Percentiles rank a stretch among this genome's conserved stretches.
phyloP scores from a whole-genome alignment of 257 asterid genomes.

The Nicotiana obtusifolia region DNA sequence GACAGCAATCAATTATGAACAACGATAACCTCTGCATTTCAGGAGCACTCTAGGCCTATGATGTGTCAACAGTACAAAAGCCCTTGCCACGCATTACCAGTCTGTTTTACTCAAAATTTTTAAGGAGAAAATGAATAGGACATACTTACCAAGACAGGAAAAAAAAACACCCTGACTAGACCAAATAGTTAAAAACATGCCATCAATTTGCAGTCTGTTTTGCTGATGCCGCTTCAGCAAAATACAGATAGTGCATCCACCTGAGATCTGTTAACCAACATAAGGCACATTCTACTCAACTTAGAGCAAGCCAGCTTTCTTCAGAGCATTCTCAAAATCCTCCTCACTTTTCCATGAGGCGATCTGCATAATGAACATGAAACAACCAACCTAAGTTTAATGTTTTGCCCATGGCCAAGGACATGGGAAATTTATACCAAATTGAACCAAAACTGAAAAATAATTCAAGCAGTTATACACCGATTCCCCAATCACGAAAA shows the following conservation, averaged over 20 bases:
- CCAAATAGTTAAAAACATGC: neutral
- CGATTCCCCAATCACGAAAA: neutral
- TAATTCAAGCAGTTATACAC: neutral
- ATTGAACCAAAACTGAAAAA: neutral
- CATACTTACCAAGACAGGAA: neutral
- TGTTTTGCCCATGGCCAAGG: neutral
- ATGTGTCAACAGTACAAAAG: neutral
- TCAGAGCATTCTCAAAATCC: slow-evolving; percentile 51
- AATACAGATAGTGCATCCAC: neutral
- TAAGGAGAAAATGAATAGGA: neutral
- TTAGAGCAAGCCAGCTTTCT: slow-evolving; percentile 54
- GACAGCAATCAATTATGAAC: too few species aligned
- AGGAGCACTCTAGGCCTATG: neutral
- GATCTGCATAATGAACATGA: slow-evolving; percentile 36
- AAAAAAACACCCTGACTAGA: neutral
- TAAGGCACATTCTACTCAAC: neutral
- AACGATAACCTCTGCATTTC: neutral
- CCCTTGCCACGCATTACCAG: neutral
- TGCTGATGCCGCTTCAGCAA: neutral
- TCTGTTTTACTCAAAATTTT: neutral
- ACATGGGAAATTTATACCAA: neutral
- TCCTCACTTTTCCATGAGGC: slow-evolving; percentile 39
- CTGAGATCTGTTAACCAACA: neutral
- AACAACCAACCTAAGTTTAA: neutral
- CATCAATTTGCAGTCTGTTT: neutral